Base-by-base conservation (phyloP, 805 yeast genomes). In the Starmerella bombicola region DNA sequence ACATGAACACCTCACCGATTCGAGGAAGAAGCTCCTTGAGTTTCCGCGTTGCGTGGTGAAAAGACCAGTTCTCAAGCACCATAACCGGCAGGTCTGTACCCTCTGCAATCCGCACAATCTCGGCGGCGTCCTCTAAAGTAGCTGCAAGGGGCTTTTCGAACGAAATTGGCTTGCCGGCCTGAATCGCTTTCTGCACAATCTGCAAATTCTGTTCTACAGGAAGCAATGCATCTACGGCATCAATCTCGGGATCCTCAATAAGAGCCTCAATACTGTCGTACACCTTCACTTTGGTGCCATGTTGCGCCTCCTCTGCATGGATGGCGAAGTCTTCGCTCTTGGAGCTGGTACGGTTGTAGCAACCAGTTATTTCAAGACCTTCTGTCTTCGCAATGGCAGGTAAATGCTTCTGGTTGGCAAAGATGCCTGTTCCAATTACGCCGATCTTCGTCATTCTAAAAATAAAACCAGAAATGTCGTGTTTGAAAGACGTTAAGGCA, bases 61-160 rank as follows among this genome's bases (percentile, higher is more conserved):
- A 85, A 37, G 77, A 67, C 85, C 93, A 88, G 62, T 88, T 86
- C 62, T 88, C 97, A 55, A 81, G 77, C 38, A 88, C 68, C 41
- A 75, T 69, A 38, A 86, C 73, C 16, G 91, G 86, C 20, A 82
- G 54, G 22, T 74, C 74, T 15, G 86, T 66, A 7, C 67, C 54
- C 36, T 69, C 69, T 33, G 85, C 65, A 34, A 88, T 55, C 46
- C 73, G 59, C 30, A 86, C 95, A 42, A 88, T 73, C 59, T 81
- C 78, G 45, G 67, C 69, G 18, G 95, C 96, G 58, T 84, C 93
- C 9, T 67, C 71, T 53, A 88, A 60, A 45, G 71, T 77, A 30
- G 94, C 93, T 25, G 96, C 91, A 57, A 88, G 77, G 49, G 97
- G 97, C 64, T 88, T 88, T 60, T 88, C 97, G 54, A 88, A 61